Conservation (phyloP, 257 asterid genomes). For the Anisodus acutangulus region DNA sequence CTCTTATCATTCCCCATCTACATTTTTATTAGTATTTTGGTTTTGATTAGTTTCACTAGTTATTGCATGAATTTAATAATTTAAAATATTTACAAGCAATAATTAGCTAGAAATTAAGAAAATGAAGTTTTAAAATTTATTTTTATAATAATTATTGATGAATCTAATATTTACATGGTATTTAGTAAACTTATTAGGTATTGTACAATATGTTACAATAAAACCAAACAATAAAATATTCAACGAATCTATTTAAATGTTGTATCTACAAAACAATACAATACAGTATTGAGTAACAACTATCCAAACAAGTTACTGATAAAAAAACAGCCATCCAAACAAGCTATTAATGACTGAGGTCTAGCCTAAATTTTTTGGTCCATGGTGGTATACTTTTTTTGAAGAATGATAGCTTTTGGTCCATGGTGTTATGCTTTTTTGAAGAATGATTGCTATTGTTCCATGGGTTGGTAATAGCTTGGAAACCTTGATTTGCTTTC, state of each 20-base stretch:
- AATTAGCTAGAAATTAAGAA: no score
- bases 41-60: background rate
- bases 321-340: background rate
- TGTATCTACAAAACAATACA: background rate
- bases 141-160: background rate
- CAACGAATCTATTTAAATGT: background rate
- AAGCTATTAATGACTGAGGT: background rate
- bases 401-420: background rate
- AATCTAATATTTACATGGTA: background rate
- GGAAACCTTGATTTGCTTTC: background rate
- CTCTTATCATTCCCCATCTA: background rate
- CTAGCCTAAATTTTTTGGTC: background rate
- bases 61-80: background rate
- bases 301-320: background rate
- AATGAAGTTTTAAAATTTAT: background rate
- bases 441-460: background rate
- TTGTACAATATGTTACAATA: background rate
- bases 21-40: background rate
- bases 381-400: background rate
- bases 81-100: no score
- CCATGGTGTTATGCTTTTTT: background rate
- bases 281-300: background rate
- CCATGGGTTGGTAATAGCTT: background rate
- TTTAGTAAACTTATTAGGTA: background rate
- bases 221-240: background rate